Conservation (phyloP, 805 yeast genomes). For the Tetrapisispora arboricola region DNA sequence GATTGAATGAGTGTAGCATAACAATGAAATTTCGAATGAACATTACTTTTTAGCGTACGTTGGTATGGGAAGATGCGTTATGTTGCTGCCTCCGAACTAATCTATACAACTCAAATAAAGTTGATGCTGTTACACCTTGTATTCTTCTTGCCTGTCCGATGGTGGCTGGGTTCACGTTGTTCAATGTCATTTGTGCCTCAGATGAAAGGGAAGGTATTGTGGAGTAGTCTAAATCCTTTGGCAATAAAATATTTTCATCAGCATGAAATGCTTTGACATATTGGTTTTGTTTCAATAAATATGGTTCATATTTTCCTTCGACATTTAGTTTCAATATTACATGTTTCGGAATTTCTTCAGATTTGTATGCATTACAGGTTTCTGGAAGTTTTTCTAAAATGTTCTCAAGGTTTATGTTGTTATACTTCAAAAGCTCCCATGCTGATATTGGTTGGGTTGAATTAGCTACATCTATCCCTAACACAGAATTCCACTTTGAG, state of each 20-base stretch:
- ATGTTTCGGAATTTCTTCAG: conserved; percentile 31
- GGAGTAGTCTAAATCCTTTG: conserved; percentile 53
- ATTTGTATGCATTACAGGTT: conserved; percentile 19
- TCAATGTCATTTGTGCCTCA: conserved; percentile 62
- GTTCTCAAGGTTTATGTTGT: conserved; percentile 30
- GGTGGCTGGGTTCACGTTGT: conserved; percentile 72
- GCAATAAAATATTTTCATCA: conserved; percentile 71
- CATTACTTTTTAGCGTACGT: too few relatives aligned
- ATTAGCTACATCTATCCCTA: conserved; percentile 42
- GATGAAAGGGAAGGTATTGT: conserved; percentile 54
- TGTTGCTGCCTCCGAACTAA: conserved; percentile 20
- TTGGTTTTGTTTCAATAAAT: conserved; percentile 59
- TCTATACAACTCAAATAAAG: conserved; percentile 67
- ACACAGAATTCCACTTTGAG: conserved; percentile 47
- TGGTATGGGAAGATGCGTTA: too few relatives aligned
- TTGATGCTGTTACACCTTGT: conserved; percentile 93
- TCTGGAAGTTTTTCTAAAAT: conserved; percentile 29
- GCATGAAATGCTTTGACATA: conserved; percentile 69
- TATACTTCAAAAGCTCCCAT: conserved; percentile 59
- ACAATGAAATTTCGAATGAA: too few relatives aligned
- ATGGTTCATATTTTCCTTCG: conserved; percentile 77
- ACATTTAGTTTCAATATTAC: conserved; percentile 54
- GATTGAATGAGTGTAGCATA: too few relatives aligned
- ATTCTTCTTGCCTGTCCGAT: conserved; percentile 92
- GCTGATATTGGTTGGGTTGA: conserved; percentile 50